Evolutionary conservation across 345 rosid genomes (phyloP), one percentile per base, ranked within the genome.

Genomic region (Limnanthes douglasii): DNA sequence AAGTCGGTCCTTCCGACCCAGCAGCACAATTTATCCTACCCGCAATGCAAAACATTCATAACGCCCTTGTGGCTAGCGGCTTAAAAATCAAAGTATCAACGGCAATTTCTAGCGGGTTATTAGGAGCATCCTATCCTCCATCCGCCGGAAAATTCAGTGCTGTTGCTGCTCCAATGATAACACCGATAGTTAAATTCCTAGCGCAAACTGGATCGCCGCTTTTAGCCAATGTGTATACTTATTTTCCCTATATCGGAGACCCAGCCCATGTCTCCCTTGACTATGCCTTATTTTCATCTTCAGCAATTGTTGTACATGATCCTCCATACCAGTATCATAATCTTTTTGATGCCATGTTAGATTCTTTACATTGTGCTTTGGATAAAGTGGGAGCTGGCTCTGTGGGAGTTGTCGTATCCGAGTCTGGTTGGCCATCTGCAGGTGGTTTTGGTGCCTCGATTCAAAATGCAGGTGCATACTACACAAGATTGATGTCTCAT

Each of bases 371-470:
- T 5, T 48, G 37, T 25, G 62, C 62, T 0, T 36, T 55, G 59
- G 68, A 62, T 41, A 64, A 50, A 16, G 45, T 30, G 27, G 38
- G 47, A 1, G 43, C 15, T 10, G 1, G 1, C 0, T 10, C 18
- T 18, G 37, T 66, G 18, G 5, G 41, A 0, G 12, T 60, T 6
- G 58, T 34, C 2, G 65, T 71, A 8, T 17, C 63, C 0, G 79
- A 64, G 44, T 53, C 45, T 1, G 69, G 72, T 8, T 64, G 72
- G 72, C 74, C 72, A 10, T 60, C 66, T 0, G 49, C 35, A 6
- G 78, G 60, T 17, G 2, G 0, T 27, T 2, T 12, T 49, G 6
- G 41, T 65, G 1, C 56, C 59, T 7, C 52, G n/a, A n/a, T 18
- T 1, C 24, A 41, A 7, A 29, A 39, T 7, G 66, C 64, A 0